Percentiles rank a stretch among this genome's conserved stretches.
Evolutionary conservation across 305 asterid genomes (phyloP).

Genomic region (Fraxinus xanthoxyloides): DNA sequence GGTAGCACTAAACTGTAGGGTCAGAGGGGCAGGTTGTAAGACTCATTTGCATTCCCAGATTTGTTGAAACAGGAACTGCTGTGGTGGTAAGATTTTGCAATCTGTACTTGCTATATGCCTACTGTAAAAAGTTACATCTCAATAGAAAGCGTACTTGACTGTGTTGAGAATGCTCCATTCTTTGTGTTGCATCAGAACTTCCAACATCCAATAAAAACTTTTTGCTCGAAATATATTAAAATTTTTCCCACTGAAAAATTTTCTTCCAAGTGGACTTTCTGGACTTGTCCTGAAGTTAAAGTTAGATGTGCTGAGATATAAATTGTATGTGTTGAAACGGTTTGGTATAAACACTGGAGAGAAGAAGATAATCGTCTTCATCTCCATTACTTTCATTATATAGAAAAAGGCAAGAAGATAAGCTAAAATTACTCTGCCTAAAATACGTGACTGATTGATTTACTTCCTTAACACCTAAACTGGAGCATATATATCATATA

Average conservation of each 20-base stretch:
- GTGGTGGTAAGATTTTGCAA: constrained; percentile 63
- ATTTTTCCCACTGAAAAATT: not conserved
- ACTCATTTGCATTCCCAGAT: constrained; percentile 77
- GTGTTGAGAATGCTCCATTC: not conserved
- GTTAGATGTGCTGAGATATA: not conserved
- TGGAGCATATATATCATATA: too few species aligned
- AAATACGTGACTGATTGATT: too few species aligned
- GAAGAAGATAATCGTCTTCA: too few species aligned
- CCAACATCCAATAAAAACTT: not conserved
- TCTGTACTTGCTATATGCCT: not conserved
- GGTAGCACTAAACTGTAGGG: constrained; percentile 50
- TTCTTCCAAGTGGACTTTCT: not conserved
- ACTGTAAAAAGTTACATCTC: not conserved
- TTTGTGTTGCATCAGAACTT: not conserved
- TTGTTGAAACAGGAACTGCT: constrained; percentile 81
- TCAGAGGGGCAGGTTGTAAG: constrained; percentile 77
- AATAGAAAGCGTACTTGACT: not conserved
- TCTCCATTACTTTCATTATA: too few species aligned
- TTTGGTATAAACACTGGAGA: too few species aligned
- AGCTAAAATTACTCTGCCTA: too few species aligned
- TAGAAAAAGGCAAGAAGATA: too few species aligned
- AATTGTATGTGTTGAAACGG: not conserved
- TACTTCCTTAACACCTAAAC: too few species aligned
- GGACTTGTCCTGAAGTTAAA: not conserved
- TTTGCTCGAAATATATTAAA: not conserved